Evolutionary conservation across 768 basidiomycete genomes (phyloP).

Genomic region (Mycena amicta): DNA sequence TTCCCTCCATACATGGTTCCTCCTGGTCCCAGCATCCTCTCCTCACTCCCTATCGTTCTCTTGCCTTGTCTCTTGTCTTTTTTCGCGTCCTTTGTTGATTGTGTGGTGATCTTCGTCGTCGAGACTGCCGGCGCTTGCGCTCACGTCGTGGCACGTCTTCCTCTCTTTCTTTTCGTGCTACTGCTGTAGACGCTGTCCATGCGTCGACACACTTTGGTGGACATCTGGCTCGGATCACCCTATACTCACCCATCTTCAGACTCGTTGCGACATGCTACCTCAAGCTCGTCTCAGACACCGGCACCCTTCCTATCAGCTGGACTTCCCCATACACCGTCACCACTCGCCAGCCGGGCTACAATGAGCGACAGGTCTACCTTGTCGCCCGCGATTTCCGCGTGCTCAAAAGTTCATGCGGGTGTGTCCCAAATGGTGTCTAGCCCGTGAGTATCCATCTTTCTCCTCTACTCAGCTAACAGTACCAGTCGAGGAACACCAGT

Average conservation of each 20-base stretch:
- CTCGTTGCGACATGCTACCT: conserved; percentile 13
- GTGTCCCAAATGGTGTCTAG: conserved; percentile 14
- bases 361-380: neutral
- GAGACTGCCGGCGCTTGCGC: neutral
- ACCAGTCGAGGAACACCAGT: conserved; percentile 11
- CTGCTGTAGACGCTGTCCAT: neutral
- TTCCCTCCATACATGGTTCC: too few species aligned
- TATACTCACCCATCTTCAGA: neutral
- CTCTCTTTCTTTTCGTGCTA: neutral
- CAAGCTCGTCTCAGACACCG: neutral
- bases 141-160: neutral
- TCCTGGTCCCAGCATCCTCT: neutral
- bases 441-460: too few species aligned
- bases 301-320: conserved; percentile 6
- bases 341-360: neutral
- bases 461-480: neutral
- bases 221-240: neutral
- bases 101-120: neutral
- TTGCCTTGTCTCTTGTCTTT: neutral
- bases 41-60: neutral
- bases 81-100: neutral
- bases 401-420: conserved; percentile 12
- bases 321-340: neutral
- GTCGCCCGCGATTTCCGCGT: conserved; percentile 6
- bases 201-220: neutral